phyloP scores from a whole-genome alignment of 2,329 filamentous ascomycete species.

The Rhytidhysteron rufulum region DNA sequence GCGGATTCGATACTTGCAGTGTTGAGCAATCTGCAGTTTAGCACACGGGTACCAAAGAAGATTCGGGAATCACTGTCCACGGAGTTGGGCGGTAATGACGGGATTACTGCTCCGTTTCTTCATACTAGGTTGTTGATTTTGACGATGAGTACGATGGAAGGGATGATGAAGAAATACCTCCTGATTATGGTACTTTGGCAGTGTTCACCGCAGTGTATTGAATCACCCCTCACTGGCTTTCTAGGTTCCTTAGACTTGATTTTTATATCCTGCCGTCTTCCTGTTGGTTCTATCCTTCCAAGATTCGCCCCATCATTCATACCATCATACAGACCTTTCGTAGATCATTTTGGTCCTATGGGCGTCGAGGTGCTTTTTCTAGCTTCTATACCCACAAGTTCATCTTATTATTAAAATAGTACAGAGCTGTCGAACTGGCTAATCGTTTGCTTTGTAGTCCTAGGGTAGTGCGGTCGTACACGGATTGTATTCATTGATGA shows the following conservation, averaged over 20 bases:
- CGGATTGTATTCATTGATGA: constrained; percentile 49
- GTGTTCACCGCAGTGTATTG: constrained; percentile 41
- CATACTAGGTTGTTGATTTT: constrained; percentile 50
- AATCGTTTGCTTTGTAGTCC: constrained; percentile 52
- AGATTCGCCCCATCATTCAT: constrained; percentile 42
- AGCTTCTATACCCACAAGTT: too few relatives aligned
- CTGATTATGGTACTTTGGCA: constrained; percentile 55
- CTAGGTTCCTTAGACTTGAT: constrained; percentile 48
- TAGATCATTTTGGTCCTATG: constrained; percentile 57
- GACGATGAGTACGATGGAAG: constrained; percentile 33
- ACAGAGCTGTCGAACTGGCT: constrained; percentile 51
- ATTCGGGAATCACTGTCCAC: constrained; percentile 51
- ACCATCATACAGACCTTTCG: constrained; percentile 52
- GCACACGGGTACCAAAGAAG: constrained; percentile 48
- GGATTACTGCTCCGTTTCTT: constrained; percentile 54
- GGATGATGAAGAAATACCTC: constrained; percentile 50
- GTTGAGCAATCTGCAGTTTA: constrained; percentile 52
- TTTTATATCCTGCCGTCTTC: constrained; percentile 50
- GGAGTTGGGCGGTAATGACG: constrained; percentile 56
- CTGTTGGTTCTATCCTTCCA: constrained; percentile 48
- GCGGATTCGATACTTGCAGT: constrained; percentile 56
- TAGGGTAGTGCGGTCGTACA: constrained; percentile 54
- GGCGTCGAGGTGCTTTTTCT: constrained; percentile 55
- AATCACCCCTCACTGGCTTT: constrained; percentile 41
- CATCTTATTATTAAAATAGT: too few relatives aligned